phyloP scores from a whole-genome alignment of 371 early-diverging fungal species.

The Apophysomyces trapeziformis region DNA sequence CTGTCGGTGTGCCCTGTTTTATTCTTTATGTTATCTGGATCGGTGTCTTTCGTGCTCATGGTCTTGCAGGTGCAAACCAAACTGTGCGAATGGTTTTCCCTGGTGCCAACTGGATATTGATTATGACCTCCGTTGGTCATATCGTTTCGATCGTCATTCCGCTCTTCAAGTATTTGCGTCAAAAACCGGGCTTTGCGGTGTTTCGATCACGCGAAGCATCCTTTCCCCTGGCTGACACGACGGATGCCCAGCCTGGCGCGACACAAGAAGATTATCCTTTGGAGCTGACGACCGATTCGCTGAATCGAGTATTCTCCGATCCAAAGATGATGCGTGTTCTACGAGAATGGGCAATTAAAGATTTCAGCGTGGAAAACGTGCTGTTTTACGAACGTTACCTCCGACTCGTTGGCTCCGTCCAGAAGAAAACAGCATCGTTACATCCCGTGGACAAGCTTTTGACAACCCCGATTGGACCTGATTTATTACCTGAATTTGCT shows the following conservation, averaged over 20 bases:
- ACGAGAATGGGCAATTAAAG: conserved; percentile 35
- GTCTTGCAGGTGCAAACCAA: background rate
- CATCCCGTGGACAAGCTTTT: background rate
- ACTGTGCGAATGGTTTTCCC: conserved; percentile 6
- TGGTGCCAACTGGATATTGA: conserved; percentile 25
- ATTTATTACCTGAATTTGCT: conserved; percentile 19
- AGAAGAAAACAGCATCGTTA: background rate
- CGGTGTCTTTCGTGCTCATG: conserved; percentile 6
- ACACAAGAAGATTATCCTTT: background rate
- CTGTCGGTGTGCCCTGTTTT: conserved; percentile 28
- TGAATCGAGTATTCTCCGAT: conserved; percentile 20
- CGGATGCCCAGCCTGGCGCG: background rate
- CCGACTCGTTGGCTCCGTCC: conserved; percentile 18
- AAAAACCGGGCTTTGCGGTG: background rate
- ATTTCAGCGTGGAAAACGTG: conserved; percentile 41
- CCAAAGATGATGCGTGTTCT: conserved; percentile 26
- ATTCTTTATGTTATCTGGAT: conserved; percentile 28
- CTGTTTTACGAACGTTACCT: conserved; percentile 37
- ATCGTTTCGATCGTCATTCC: conserved; percentile 29
- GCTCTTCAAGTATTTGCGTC: conserved; percentile 13
- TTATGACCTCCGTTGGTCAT: conserved; percentile 22
- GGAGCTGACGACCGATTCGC: conserved; percentile 16
- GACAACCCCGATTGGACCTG: conserved; percentile 7
- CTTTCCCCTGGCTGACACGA: background rate
- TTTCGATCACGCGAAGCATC: conserved; percentile 1